phyloP scores from a whole-genome alignment of 129 eudicot genomes.

The Pseudognaphalium luteoalbum region DNA sequence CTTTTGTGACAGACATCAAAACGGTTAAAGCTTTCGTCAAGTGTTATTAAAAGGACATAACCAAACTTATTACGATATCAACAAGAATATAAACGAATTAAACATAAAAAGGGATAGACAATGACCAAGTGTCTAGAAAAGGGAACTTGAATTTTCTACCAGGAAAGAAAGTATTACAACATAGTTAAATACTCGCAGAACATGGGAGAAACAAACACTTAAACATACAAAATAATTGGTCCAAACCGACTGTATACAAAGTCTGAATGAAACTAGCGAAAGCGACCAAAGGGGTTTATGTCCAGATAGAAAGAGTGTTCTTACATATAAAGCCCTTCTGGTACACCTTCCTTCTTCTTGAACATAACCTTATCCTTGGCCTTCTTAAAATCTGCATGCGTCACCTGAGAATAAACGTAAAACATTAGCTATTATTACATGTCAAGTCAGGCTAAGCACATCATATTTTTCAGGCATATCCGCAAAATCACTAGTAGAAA shows the following conservation, averaged over 20 bases:
- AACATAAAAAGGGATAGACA: background rate
- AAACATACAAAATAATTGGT: background rate
- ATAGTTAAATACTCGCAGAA: constrained; percentile 10
- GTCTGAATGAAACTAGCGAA: constrained; percentile 3
- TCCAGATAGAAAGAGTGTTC: background rate
- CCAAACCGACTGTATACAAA: background rate
- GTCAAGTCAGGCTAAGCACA: background rate
- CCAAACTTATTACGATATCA: background rate
- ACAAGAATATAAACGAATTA: background rate
- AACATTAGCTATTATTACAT: background rate
- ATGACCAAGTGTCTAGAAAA: background rate
- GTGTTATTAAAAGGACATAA: background rate
- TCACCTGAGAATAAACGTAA: background rate
- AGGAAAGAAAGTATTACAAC: background rate
- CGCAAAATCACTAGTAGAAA: background rate
- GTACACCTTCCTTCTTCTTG: constrained; percentile 20
- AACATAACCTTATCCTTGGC: constrained; percentile 21
- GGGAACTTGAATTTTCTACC: background rate
- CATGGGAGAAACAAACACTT: constrained; percentile 14
- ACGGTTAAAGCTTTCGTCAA: background rate
- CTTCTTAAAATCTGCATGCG: constrained; percentile 16
- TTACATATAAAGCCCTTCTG: constrained; percentile 19
- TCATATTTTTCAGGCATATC: background rate
- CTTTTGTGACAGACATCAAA: background rate
- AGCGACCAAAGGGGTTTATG: background rate